Evolutionary conservation across 2,329 filamentous ascomycete genomes (phyloP), one percentile per base, ranked within the genome.

Genomic region (Exophiala calicioides): DNA sequence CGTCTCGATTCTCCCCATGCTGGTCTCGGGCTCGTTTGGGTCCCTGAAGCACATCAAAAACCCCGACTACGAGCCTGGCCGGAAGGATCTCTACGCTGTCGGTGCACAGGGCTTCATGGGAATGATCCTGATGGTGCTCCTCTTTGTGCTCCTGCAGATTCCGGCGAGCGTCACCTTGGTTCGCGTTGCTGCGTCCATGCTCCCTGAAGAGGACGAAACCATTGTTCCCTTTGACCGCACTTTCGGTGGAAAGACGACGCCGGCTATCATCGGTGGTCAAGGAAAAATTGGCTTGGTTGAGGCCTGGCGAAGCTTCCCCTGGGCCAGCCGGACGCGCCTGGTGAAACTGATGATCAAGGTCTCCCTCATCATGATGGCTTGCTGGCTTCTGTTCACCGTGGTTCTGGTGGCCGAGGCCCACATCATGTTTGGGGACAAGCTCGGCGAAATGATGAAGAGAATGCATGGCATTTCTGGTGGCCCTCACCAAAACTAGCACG

Each of bases 221-320:
- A 86, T 96, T 55, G 84, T 97, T 26, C 85, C 88, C 23, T 95
- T 97, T 61, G 91, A 97, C 74, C 86, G 90, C 56, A 85, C 84
- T 21, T 94, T 94, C 62, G 81, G 79, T 54, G 88, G 88, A 58
- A 85, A 83, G 63, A 80, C 91, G 20, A 80, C 85, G 55, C 83
- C 87, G n/a, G 79, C 80, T 50, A 77, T 89, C 38, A 73, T 89
- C n/a, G 84, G 81, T 49, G 88, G 86, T 44, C 79, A 76, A 54
- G 86, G 88, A 56, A 82, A 80, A 57, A 76, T 88, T 52, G 80
- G 85, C 30, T 78, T 91, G 61, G 65, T 79, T 38, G 85, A 91
- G 59, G 90, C 89, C 1, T 90, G 89, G 87, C 78, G 75, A 59
- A 87, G 82, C 26, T 90, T 95, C 66, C 81, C 84, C 64, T 80